Percentiles rank a stretch among this genome's conserved stretches.
Conservation (phyloP, 345 rosid genomes). For the Citrus sp. region DNA sequence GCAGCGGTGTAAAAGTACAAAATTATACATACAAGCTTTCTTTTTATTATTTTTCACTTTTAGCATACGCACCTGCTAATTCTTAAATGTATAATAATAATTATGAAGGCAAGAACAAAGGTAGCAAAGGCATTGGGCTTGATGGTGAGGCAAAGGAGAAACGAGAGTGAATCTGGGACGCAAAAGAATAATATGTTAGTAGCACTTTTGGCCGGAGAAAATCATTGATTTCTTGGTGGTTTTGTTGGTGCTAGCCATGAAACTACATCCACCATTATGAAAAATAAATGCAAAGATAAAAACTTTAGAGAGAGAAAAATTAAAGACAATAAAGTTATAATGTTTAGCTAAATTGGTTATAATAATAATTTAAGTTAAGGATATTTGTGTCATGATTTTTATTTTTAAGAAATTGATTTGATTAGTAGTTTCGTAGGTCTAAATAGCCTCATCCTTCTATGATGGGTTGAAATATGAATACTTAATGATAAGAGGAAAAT, state of each 20-base stretch:
- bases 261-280: slow-evolving; percentile 91
- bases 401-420: too few relatives aligned
- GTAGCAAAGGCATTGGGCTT: slow-evolving; percentile 86
- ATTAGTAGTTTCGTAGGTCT: too few relatives aligned
- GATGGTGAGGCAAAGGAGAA: slow-evolving; percentile 71
- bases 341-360: too few relatives aligned
- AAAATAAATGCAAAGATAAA: too few relatives aligned
- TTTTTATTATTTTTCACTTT: neutral
- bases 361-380: too few relatives aligned
- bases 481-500: too few relatives aligned
- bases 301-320: too few relatives aligned
- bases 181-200: slow-evolving; percentile 70
- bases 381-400: too few relatives aligned
- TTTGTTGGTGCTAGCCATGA: slow-evolving; percentile 91
- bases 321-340: too few relatives aligned
- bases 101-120: slow-evolving; percentile 69
- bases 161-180: slow-evolving; percentile 42
- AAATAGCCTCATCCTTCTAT: too few relatives aligned
- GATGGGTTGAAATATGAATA: too few relatives aligned
- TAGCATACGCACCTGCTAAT: neutral
- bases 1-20: slow-evolving; percentile 71
- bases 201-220: slow-evolving; percentile 66
- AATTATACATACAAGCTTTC: neutral
- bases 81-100: too few relatives aligned
- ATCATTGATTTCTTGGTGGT: slow-evolving; percentile 89